phyloP scores from a whole-genome alignment of 140 eudicot genomes.

The Anethum foeniculum region DNA sequence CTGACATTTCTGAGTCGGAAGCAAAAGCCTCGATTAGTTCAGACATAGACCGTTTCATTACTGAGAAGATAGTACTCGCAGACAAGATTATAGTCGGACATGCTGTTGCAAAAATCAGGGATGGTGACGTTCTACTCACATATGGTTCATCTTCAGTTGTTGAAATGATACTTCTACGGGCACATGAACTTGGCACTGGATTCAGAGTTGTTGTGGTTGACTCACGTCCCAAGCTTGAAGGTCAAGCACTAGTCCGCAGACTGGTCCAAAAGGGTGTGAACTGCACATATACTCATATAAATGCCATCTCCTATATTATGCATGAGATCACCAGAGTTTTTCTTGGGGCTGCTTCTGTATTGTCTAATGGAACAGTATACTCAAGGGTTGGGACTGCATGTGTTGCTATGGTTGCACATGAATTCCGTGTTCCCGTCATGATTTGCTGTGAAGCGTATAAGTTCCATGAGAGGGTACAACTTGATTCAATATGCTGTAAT shows the following conservation, averaged over 20 bases:
- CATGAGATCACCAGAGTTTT: constrained; percentile 78
- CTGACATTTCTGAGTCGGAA: constrained; percentile 56
- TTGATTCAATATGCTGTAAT: constrained; percentile 86
- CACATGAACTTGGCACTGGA: constrained; percentile 70
- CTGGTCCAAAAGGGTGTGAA: constrained; percentile 69
- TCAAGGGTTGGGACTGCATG: constrained; percentile 88
- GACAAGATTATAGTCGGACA: constrained; percentile 57
- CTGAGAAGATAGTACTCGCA: constrained; percentile 69
- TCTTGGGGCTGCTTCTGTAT: constrained; percentile 81
- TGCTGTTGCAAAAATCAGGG: constrained; percentile 74
- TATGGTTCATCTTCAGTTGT: constrained; percentile 62
- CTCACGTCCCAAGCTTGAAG: constrained; percentile 89
- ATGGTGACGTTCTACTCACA: constrained; percentile 81
- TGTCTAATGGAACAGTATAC: constrained; percentile 79
- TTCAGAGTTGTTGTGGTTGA: constrained; percentile 82
- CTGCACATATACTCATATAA: constrained; percentile 85
- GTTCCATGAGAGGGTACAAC: constrained; percentile 85
- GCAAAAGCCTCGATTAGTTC: constrained; percentile 56
- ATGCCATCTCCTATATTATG: constrained; percentile 83
- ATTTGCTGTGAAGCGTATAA: constrained; percentile 92
- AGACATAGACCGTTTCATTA: constrained; percentile 61
- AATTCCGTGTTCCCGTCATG: constrained; percentile 68
- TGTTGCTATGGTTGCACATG: constrained; percentile 95
- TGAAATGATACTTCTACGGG: constrained; percentile 60
- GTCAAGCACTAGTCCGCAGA: constrained; percentile 60